These are phyloP conservation scores for Aplosporella prunicola DNA, from an alignment of 2,329 filamentous ascomycete genomes.

Conservation along the genomic window DNA sequence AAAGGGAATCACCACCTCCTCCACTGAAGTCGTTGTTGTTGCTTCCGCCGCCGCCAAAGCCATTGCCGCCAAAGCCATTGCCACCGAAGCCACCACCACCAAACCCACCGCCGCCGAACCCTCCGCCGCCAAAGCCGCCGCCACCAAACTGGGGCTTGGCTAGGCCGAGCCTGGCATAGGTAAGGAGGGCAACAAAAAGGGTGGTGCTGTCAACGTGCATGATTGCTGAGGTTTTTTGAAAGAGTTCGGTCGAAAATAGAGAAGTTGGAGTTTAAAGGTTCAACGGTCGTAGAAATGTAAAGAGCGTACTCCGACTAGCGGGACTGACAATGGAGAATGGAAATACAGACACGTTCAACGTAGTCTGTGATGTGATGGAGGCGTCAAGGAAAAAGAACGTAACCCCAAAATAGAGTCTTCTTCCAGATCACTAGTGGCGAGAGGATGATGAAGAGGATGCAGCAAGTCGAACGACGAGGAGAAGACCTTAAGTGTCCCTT, in stretches of 20 bases:
- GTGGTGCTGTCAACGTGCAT: conserved; percentile 29
- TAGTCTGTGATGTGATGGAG: conserved; percentile 24
- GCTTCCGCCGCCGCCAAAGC: conserved; percentile 15
- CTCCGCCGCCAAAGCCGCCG: not conserved
- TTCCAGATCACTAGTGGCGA: too few species aligned
- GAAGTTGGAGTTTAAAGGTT: not conserved
- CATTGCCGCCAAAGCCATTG: conserved; percentile 8
- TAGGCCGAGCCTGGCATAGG: conserved; percentile 11
- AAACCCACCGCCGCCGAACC: not conserved
- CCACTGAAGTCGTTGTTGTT: conserved; percentile 13
- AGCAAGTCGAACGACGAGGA: conserved; percentile 11
- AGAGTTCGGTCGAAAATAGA: not conserved
- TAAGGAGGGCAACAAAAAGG: conserved; percentile 7
- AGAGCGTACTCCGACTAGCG: conserved; percentile 29
- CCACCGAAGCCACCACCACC: conserved; percentile 16
- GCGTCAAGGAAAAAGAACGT: conserved; percentile 32
- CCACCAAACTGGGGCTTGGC: conserved; percentile 20
- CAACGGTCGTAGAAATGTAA: conserved; percentile 16
- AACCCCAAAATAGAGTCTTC: conserved; percentile 30
- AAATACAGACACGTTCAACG: conserved; percentile 33
- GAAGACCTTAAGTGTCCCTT: conserved; percentile 23
- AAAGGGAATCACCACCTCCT: too few species aligned
- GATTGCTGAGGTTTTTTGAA: conserved; percentile 14
- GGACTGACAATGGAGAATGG: conserved; percentile 22
- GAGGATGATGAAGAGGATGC: conserved; percentile 1